phyloP scores from a whole-genome alignment of 495 filamentous ascomycete species.

The Penicillium riverlandense region DNA sequence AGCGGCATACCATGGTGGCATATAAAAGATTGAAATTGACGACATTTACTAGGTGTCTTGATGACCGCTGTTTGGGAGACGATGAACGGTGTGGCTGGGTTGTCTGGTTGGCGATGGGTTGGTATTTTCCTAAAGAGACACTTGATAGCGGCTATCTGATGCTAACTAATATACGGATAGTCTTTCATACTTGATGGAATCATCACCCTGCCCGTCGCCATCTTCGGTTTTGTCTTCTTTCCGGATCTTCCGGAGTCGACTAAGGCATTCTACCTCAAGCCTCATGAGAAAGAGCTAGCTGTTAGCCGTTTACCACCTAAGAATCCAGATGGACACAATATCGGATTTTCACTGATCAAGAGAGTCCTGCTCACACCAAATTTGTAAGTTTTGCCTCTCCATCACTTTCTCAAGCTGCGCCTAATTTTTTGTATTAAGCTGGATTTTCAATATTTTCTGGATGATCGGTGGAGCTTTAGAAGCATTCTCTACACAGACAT shows the following conservation, averaged over 20 bases:
- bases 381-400: constrained; percentile 13
- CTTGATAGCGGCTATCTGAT: constrained; percentile 1
- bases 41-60: constrained; percentile 26
- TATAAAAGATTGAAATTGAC: no score
- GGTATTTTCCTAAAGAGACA: constrained; percentile 39
- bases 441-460: constrained; percentile 43
- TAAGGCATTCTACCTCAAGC: constrained; percentile 42
- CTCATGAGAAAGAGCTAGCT: constrained; percentile 38
- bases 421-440: constrained; percentile 41
- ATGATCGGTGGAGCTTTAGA: constrained; percentile 43
- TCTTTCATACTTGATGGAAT: constrained; percentile 24
- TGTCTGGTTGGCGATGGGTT: constrained; percentile 60
- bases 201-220: constrained; percentile 50
- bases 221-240: constrained; percentile 53
- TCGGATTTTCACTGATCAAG: no score
- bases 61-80: constrained; percentile 51
- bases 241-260: constrained; percentile 53
- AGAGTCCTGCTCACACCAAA: no score
- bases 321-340: no score
- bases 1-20: no score
- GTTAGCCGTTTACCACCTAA: no score
- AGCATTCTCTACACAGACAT: constrained; percentile 39
- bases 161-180: no score
- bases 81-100: constrained; percentile 42
- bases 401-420: constrained; percentile 31